These are phyloP conservation scores for Boletellus dicymbophilus DNA, from an alignment of 1,284 basidiomycete species.

Conservation along the genomic window DNA sequence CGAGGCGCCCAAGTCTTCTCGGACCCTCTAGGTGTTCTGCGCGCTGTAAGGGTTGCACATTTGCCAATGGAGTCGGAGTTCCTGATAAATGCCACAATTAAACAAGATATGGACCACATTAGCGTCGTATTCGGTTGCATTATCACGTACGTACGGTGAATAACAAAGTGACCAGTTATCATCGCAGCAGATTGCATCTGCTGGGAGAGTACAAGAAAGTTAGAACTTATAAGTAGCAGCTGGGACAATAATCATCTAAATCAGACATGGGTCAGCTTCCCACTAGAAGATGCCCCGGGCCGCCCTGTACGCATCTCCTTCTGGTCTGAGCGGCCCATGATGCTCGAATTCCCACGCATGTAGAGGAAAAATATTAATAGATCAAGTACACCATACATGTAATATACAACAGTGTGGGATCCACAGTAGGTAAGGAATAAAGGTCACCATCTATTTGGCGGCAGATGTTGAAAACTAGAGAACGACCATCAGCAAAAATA, in stretches of 20 bases:
- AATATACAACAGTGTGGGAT: constrained; percentile 30
- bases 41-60: too few relatives aligned
- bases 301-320: too few relatives aligned
- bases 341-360: too few relatives aligned
- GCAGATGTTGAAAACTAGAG: constrained; percentile 43
- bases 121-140: neutral
- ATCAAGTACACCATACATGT: constrained; percentile 32
- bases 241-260: neutral
- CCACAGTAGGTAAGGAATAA: constrained; percentile 12
- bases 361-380: constrained; percentile 33
- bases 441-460: constrained; percentile 33
- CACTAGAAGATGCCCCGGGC: too few relatives aligned
- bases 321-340: too few relatives aligned
- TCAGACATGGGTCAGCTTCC: too few relatives aligned
- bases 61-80: neutral
- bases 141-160: constrained; percentile 2
- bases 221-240: neutral
- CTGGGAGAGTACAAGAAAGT: neutral
- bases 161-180: neutral
- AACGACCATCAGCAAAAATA: neutral
- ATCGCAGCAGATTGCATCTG: neutral
- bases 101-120: neutral
- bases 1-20: neutral
- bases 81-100: constrained; percentile 1
- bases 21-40: neutral